Base-by-base conservation (phyloP, 163 green algal species). In the Trebouxia gelatinosa region DNA sequence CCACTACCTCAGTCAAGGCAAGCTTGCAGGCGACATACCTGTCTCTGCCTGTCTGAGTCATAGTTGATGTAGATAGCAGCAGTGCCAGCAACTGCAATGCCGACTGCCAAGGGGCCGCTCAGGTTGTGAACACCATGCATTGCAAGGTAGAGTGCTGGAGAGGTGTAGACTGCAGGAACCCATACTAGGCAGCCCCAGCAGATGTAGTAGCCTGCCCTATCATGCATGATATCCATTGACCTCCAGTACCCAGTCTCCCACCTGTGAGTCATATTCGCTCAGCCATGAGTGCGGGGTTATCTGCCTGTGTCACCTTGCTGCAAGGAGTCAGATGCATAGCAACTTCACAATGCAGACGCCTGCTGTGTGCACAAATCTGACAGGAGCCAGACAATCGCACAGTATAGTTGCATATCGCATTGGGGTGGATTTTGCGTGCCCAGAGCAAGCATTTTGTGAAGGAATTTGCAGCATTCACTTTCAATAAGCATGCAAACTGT, bases 181-280 rank as follows among this genome's bases (percentile, higher is more conserved):
- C 90, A 95, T 32, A 89, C 86, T 31, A 95, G 81, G 81, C 90
- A 95, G 34, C 90, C 90, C 90, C 90, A 95, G 81, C 90, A 94
- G 38, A 95, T 84, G 83, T 95, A 95, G 82, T 89, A 91, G 2
- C 86, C 87, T 40, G 91, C 91, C n/a, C 91, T 78, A 80, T 95
- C 91, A 67, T 95, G 91, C 57, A 82, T 82, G 65, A 95, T 95
- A 85, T 94, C 91, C 87, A 95, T 94, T 6, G 88, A 89, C 26
- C 76, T 77, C 89, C 85, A 93, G 81, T 94, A 95, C 1, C 90
- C 90, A 35, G 86, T 84, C 84, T 95, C 90, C 91, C 88, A 87
- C 39, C 84, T 88, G 65, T 1, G 26, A 23, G 48, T 2, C 48
- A 59, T n/a, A n/a, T n/a, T n/a, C n/a, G n/a, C n/a, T n/a, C n/a